phyloP scores from a whole-genome alignment of 495 filamentous ascomycete species.

The Penicillium cinerascens region DNA sequence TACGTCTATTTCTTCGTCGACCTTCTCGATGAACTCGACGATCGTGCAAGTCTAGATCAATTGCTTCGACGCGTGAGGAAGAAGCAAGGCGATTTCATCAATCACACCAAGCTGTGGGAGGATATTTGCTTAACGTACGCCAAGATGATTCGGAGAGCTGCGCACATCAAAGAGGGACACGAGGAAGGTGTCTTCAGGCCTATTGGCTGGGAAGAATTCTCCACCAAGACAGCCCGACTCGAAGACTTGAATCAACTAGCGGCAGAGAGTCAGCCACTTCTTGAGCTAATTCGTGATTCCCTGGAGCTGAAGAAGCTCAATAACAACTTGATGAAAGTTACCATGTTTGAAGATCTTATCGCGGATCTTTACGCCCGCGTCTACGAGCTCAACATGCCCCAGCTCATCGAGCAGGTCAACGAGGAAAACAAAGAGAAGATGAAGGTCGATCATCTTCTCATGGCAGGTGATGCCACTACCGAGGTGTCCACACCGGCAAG shows the following conservation, averaged over 20 bases:
- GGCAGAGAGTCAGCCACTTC: conserved; percentile 35
- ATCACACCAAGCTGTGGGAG: conserved; percentile 83
- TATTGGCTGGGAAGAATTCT: conserved; percentile 78
- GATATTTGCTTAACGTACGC: conserved; percentile 72
- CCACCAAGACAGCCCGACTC: conserved; percentile 53
- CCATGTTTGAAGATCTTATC: conserved; percentile 84
- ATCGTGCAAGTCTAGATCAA: conserved; percentile 74
- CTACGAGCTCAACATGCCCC: conserved; percentile 55
- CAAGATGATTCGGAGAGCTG: conserved; percentile 63
- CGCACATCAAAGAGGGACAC: conserved; percentile 58
- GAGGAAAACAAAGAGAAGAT: conserved; percentile 55
- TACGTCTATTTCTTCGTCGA: conserved; percentile 80
- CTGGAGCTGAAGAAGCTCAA: conserved; percentile 91
- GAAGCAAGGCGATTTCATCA: conserved; percentile 77
- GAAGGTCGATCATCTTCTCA: conserved; percentile 57
- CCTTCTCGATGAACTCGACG: conserved; percentile 71
- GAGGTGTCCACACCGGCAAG: conserved; percentile 36
- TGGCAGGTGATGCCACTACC: conserved; percentile 33
- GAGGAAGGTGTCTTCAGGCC: conserved; percentile 79
- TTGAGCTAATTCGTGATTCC: conserved; percentile 78
- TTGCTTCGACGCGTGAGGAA: conserved; percentile 79
- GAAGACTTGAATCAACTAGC: conserved; percentile 48
- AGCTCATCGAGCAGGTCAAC: conserved; percentile 43
- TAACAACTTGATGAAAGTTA: conserved; percentile 75
- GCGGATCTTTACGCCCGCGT: conserved; percentile 82